Percentiles rank a stretch among this genome's conserved stretches.
phyloP scores from a whole-genome alignment of 352 stramenopile genomes.

The Phytophthora pseudosyringae region DNA sequence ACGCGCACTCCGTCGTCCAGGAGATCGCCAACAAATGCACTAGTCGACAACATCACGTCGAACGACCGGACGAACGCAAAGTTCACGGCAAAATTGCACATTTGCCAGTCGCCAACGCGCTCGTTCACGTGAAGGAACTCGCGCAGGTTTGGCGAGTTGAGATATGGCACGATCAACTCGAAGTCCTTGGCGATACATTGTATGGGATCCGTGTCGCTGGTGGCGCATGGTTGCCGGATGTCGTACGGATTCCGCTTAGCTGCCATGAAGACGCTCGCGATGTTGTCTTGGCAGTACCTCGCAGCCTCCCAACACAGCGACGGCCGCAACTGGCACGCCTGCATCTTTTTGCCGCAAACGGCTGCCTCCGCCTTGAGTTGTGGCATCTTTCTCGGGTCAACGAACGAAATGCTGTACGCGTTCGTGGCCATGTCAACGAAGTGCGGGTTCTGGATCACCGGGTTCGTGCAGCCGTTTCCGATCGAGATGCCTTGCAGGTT shows the following conservation, averaged over 20 bases:
- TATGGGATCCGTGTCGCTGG: constrained; percentile 26
- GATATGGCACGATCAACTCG: constrained; percentile 44
- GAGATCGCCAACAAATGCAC: constrained; percentile 81
- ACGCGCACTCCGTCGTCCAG: constrained; percentile 74
- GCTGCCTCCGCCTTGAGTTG: constrained; percentile 42
- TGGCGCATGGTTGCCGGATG: constrained; percentile 46
- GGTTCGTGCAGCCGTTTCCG: constrained; percentile 64
- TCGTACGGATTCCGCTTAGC: constrained; percentile 71
- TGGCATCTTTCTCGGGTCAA: constrained; percentile 42
- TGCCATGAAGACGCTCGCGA: constrained; percentile 25
- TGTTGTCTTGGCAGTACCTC: constrained; percentile 42
- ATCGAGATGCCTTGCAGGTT: constrained; percentile 68
- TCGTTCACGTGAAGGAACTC: constrained; percentile 42
- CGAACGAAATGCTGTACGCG: constrained; percentile 69
- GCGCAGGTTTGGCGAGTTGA: constrained; percentile 58
- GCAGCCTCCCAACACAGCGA: constrained; percentile 45
- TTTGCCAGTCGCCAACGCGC: constrained; percentile 70
- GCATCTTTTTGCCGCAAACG: constrained; percentile 45
- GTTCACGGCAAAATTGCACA: constrained; percentile 93
- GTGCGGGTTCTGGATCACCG: constrained; percentile 49
- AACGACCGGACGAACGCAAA: constrained; percentile 70
- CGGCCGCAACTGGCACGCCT: constrained; percentile 41
- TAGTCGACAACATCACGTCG: constrained; percentile 94
- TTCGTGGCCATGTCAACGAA: constrained; percentile 73
- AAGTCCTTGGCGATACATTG: constrained; percentile 52